These are phyloP conservation scores for Mycena crocata DNA, from an alignment of 768 basidiomycete species.

Conservation along the genomic window DNA sequence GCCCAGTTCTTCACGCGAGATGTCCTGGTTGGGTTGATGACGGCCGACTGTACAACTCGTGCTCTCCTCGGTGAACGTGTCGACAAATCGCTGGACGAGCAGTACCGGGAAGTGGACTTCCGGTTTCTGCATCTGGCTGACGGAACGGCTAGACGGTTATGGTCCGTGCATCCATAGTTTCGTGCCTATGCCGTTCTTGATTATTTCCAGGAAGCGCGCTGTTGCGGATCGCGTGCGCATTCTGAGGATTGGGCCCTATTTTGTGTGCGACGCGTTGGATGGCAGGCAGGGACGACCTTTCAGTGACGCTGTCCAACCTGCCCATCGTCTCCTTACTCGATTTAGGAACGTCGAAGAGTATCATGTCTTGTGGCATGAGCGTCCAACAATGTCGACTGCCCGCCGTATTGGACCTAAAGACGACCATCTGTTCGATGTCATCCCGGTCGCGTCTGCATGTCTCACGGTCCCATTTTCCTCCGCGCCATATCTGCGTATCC, in stretches of 20 bases:
- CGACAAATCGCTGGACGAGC: slow-evolving; percentile 1
- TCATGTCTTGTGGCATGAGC: slow-evolving; percentile 28
- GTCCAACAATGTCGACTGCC: slow-evolving; percentile 12
- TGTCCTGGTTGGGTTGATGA: slow-evolving; percentile 14
- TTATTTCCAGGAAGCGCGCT: slow-evolving; percentile 10
- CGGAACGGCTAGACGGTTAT: slow-evolving; percentile 16
- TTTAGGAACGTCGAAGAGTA: slow-evolving; percentile 21
- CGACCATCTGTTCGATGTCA: background rate
- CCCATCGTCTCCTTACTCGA: background rate
- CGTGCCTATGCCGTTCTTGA: background rate
- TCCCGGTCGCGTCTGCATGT: slow-evolving; percentile 11
- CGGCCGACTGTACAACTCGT: background rate
- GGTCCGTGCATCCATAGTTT: slow-evolving; percentile 11
- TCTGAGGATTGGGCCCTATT: slow-evolving; percentile 25
- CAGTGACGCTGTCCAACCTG: background rate
- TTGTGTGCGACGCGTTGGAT: slow-evolving; percentile 25
- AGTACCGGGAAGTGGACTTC: slow-evolving; percentile 21
- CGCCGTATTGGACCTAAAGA: background rate
- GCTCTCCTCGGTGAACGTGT: slow-evolving; percentile 5
- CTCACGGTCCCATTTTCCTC: slow-evolving; percentile 17
- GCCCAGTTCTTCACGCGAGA: slow-evolving; percentile 20
- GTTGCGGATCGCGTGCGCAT: slow-evolving; percentile 21
- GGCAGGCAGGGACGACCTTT: background rate
- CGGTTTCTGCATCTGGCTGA: slow-evolving; percentile 21
- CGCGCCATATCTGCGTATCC: slow-evolving; percentile 12